phyloP scores from a whole-genome alignment of 768 basidiomycete species.

The Macrolepiota fuliginosa region DNA sequence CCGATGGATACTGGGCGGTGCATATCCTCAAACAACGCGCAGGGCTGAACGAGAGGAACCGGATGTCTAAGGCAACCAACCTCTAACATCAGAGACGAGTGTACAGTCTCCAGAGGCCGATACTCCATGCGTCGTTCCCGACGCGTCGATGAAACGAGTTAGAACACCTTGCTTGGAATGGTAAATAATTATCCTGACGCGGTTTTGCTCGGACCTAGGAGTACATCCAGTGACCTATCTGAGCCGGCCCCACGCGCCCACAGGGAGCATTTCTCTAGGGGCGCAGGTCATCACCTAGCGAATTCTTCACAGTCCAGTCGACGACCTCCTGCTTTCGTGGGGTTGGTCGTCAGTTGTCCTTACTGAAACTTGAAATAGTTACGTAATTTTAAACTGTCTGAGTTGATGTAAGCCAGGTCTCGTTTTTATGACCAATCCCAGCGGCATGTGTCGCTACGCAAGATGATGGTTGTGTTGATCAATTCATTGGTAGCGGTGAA shows the following conservation, averaged over 20 bases:
- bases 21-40: not conserved
- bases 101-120: not conserved
- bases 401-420: no score
- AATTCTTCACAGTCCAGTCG: no score
- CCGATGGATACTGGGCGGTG: conserved; percentile 4
- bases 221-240: not conserved
- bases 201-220: not conserved
- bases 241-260: no score
- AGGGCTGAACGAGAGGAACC: not conserved
- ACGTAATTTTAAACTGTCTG: no score
- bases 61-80: not conserved
- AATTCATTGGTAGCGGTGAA: not conserved
- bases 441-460: not conserved
- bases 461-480: not conserved
- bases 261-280: no score
- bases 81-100: conserved; percentile 6
- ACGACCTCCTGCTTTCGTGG: no score
- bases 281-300: no score
- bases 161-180: not conserved
- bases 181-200: not conserved
- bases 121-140: not conserved
- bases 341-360: no score
- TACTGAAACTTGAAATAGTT: no score
- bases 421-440: not conserved
- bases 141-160: conserved; percentile 2